Base-by-base conservation (phyloP, 108 stramenopile species). In the Stephanodiscus minutulus region DNA sequence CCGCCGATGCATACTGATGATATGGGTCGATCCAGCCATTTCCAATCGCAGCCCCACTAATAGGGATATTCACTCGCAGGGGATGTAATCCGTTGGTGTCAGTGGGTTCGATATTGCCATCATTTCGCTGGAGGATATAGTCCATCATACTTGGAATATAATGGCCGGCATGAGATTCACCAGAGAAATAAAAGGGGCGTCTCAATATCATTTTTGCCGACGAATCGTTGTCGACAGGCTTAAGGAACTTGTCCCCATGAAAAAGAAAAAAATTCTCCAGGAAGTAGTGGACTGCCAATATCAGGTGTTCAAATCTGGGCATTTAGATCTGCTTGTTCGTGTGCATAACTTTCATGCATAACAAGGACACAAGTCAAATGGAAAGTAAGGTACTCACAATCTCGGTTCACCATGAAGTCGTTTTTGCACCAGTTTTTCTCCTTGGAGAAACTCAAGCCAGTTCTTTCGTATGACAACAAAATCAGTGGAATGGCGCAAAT, bases 81-180 rank as follows among this genome's bases (percentile, higher is more conserved):
- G 77, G 65, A 35, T 65, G 31, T 28, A 78, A 37, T 64, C 35
- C 13, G 81, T 73, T 56, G 21, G 60, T 28, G 13, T 68, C 37
- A 58, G 54, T 49, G 52, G 60, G 70, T n/a, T 36, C 56, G 17
- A 72, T 47, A 2, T 33, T 57, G 10, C 72, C 86, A 41, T 86
- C 69, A 74, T 96, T 93, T 36, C 85, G 72, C n/a, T 85, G 72
- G 15, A 94, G 66, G 27, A 98, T 97, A 72, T 86, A 92, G 44
- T 87, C 73, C 80, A 96, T 89, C 96, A 98, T 95, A 65, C 74
- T 82, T 21, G 98, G 98, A 64, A 98, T 97, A 81, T 97, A 98
- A 64, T 96, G 96, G 0, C 97, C 98, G 3, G 97, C 97, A 72
- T 98, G 97, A 10, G 91, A 92, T 74, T 98, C 98, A 52, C 97